Conservation (phyloP, 495 filamentous ascomycete species). For the Mycothermus thermophilus region DNA sequence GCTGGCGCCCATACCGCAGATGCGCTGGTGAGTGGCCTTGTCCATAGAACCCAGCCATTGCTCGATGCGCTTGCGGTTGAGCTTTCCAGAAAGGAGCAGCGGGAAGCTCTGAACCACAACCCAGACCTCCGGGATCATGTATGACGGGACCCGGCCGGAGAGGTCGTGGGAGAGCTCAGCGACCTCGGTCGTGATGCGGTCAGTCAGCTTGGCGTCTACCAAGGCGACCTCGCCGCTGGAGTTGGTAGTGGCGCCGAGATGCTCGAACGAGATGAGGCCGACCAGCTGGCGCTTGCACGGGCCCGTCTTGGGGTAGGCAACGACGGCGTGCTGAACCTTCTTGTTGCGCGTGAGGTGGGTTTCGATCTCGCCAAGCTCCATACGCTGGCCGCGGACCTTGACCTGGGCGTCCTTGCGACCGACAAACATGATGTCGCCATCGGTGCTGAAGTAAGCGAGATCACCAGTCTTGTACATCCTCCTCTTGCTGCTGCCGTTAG, state of each 20-base stretch:
- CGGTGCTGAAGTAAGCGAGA: slow-evolving; percentile 32
- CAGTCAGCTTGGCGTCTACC: neutral
- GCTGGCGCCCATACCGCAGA: neutral
- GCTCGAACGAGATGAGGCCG: slow-evolving; percentile 6
- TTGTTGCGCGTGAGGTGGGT: slow-evolving; percentile 23
- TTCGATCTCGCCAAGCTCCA: slow-evolving; percentile 38
- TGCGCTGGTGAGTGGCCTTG: slow-evolving; percentile 7
- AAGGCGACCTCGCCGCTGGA: neutral
- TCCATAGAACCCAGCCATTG: slow-evolving; percentile 7
- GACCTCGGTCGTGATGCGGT: neutral
- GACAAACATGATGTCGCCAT: slow-evolving; percentile 39
- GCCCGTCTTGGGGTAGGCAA: slow-evolving; percentile 7
- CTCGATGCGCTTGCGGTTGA: slow-evolving; percentile 33
- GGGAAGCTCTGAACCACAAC: slow-evolving; percentile 40
- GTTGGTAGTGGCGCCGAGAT: neutral
- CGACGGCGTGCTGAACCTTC: slow-evolving; percentile 10
- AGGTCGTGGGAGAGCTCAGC: neutral
- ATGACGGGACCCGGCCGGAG: slow-evolving; percentile 17
- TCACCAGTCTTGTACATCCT: slow-evolving; percentile 48
- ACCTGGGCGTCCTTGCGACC: slow-evolving; percentile 22
- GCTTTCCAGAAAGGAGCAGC: slow-evolving; percentile 37
- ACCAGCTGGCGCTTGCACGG: slow-evolving; percentile 12
- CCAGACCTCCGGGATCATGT: slow-evolving; percentile 46
- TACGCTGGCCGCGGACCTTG: slow-evolving; percentile 27
- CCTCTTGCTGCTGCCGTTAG: neutral